These are phyloP conservation scores for Annona squamosa DNA, from an alignment of 164 flowering plant species.

Conservation along the genomic window DNA sequence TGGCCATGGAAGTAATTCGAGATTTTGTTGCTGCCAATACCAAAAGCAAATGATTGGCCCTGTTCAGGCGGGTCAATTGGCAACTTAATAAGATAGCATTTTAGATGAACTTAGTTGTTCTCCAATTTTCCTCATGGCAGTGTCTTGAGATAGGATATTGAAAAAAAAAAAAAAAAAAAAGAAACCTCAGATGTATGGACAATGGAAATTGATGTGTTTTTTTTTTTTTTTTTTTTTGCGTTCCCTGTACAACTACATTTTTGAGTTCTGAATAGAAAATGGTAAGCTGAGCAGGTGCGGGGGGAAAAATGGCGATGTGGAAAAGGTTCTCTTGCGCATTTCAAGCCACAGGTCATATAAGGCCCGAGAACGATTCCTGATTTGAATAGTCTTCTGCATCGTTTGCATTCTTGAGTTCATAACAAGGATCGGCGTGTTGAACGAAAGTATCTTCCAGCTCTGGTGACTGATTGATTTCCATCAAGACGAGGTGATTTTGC, in stretches of 20 bases:
- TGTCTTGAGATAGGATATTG: too few relatives aligned
- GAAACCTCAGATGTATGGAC: too few relatives aligned
- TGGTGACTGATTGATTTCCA: conserved; percentile 13
- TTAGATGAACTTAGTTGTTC: neutral
- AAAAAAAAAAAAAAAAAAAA: too few relatives aligned
- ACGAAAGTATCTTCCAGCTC: conserved; percentile 20
- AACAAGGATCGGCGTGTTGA: neutral
- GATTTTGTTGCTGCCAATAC: conserved; percentile 74
- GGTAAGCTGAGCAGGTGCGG: too few relatives aligned
- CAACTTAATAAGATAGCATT: too few relatives aligned
- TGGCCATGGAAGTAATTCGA: conserved; percentile 79
- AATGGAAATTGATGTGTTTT: too few relatives aligned
- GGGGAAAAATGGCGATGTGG: too few relatives aligned
- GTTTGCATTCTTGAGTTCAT: conserved; percentile 10
- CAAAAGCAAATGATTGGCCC: conserved; percentile 30
- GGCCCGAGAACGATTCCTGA: conserved; percentile 24
- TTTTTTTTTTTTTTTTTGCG: neutral
- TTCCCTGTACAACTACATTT: neutral
- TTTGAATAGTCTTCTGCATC: conserved; percentile 5
- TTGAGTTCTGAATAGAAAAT: neutral
- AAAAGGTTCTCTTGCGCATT: neutral
- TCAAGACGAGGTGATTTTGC: conserved; percentile 2
- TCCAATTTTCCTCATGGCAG: too few relatives aligned
- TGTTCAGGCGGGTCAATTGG: neutral
- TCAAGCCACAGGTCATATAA: conserved; percentile 22